A percentile compares a stretch with the other conserved stretches of the same genome.
Conservation (phyloP, 2,329 filamentous ascomycete genomes). For the Cladophialophora chaetospira region DNA sequence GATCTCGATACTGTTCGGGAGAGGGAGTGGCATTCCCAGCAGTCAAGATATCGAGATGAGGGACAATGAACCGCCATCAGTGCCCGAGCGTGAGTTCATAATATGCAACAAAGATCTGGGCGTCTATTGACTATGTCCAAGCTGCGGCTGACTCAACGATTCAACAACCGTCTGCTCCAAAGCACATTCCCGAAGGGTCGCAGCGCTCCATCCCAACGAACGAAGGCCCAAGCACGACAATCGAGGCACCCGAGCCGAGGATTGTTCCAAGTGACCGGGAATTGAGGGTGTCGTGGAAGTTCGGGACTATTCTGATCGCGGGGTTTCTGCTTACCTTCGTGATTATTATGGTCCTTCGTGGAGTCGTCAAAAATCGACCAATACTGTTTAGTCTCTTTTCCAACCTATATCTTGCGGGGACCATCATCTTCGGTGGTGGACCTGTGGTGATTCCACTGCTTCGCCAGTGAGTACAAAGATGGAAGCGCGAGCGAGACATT, state of each 20-base stretch:
- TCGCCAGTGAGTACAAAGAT: constrained; percentile 35
- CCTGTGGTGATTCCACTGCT: constrained; percentile 67
- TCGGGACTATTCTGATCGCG: constrained; percentile 43
- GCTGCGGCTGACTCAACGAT: too few species aligned
- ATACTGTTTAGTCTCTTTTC: constrained; percentile 65
- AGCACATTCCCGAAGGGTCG: neutral
- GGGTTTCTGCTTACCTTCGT: constrained; percentile 61
- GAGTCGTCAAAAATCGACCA: constrained; percentile 43
- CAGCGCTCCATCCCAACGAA: neutral
- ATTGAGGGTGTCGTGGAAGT: constrained; percentile 39
- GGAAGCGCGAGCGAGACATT: too few species aligned
- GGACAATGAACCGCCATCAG: neutral
- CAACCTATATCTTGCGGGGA: constrained; percentile 74
- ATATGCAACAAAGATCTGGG: too few species aligned
- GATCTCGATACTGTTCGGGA: neutral
- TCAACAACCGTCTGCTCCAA: too few species aligned
- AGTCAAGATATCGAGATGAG: constrained; percentile 1
- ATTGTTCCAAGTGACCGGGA: constrained; percentile 2
- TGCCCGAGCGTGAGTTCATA: neutral
- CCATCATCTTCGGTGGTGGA: constrained; percentile 66
- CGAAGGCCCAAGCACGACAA: neutral
- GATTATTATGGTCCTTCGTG: constrained; percentile 54
- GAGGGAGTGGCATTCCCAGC: neutral
- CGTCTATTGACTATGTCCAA: too few species aligned
- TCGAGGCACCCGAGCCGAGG: neutral